Percentiles rank a stretch among this genome's conserved stretches.
Conservation (phyloP, 108 stramenopile genomes). For the Conticribra weissflogii region DNA sequence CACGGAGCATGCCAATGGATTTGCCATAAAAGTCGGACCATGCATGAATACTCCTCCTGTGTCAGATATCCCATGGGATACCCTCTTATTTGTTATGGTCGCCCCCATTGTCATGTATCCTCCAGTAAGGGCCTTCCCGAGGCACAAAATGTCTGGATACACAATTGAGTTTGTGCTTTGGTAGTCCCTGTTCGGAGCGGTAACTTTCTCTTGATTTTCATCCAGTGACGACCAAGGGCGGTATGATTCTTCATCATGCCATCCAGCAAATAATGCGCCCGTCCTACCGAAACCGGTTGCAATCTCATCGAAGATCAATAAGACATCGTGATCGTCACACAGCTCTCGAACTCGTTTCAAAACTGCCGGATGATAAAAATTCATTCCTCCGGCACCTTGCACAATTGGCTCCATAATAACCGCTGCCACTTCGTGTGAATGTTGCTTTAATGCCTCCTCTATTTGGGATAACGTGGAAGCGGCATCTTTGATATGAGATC, state of each 20-base stretch:
- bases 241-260: slow-evolving; percentile 53
- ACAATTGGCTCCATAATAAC: slow-evolving; percentile 92
- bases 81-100: slow-evolving; percentile 60
- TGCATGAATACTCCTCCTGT: slow-evolving; percentile 77
- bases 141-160: slow-evolving; percentile 81
- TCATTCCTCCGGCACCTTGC: slow-evolving; percentile 91
- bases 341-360: slow-evolving; percentile 62
- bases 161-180: slow-evolving; percentile 18
- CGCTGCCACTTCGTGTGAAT: slow-evolving; percentile 77
- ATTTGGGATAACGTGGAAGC: slow-evolving; percentile 48
- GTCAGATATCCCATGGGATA: slow-evolving; percentile 68
- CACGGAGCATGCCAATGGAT: slow-evolving; percentile 84
- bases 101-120: slow-evolving; percentile 87
- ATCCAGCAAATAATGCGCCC: slow-evolving; percentile 80
- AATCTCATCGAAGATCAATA: slow-evolving; percentile 91
- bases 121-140: slow-evolving; percentile 88
- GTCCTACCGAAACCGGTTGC: slow-evolving; percentile 91
- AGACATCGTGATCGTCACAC: slow-evolving; percentile 70
- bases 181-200: background rate
- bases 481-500: slow-evolving; percentile 30
- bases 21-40: slow-evolving; percentile 87
- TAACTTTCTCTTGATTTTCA: slow-evolving; percentile 1
- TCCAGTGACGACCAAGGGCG: slow-evolving; percentile 48
- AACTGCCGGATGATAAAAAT: slow-evolving; percentile 77
- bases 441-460: slow-evolving; percentile 33